A percentile compares a stretch with the other conserved stretches of the same genome.
phyloP scores from a whole-genome alignment of 805 yeast genomes.

The Myxozyma neglecta region DNA sequence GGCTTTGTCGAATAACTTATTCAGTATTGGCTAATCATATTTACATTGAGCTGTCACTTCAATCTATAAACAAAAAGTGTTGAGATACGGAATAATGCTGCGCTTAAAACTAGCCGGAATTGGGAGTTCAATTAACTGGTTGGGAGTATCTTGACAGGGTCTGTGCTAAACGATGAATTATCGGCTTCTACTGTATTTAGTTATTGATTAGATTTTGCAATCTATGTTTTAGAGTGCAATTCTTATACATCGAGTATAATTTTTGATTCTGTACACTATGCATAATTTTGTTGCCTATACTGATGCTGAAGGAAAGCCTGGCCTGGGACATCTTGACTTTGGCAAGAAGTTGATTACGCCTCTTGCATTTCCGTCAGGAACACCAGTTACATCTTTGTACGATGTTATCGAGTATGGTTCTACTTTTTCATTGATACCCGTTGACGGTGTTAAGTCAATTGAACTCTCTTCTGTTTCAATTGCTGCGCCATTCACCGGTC shows the following conservation, averaged over 20 bases:
- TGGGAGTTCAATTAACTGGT: not conserved
- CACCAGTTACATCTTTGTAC: slow-evolving; percentile 19
- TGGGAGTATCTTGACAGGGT: not conserved
- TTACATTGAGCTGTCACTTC: too few species aligned
- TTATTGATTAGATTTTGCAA: not conserved
- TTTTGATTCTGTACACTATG: not conserved
- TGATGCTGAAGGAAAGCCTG: not conserved
- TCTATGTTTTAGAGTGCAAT: not conserved
- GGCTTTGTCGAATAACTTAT: not conserved
- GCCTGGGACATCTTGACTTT: slow-evolving; percentile 21
- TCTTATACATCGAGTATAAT: too few species aligned
- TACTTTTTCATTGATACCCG: slow-evolving; percentile 5
- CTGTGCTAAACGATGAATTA: not conserved
- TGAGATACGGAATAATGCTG: too few species aligned
- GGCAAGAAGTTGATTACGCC: slow-evolving; percentile 13
- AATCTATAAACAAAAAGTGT: too few species aligned
- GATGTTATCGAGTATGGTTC: slow-evolving; percentile 12
- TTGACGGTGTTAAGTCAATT: not conserved
- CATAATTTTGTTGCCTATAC: slow-evolving; percentile 5
- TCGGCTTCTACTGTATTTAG: not conserved
- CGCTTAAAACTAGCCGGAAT: not conserved
- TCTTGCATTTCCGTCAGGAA: slow-evolving; percentile 20
- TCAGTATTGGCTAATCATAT: too few species aligned
- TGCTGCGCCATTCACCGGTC: slow-evolving; percentile 14
- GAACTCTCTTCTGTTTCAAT: not conserved